Conservation (phyloP, 106 monocot species). For the Allium cepa region DNA sequence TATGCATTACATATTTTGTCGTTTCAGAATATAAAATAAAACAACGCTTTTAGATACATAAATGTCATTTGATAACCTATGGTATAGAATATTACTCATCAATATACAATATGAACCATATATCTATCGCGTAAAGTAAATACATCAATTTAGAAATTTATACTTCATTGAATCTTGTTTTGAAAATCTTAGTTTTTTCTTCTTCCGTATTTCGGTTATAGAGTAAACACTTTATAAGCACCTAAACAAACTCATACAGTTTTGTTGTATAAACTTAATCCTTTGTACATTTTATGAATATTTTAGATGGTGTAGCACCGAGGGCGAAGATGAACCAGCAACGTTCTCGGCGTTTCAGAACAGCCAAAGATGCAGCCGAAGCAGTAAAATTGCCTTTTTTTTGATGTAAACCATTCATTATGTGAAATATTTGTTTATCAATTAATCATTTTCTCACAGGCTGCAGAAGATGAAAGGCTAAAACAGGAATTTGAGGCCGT, state of each 20-base stretch:
- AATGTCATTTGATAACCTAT: no score
- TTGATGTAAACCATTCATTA: no score
- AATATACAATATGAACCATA: no score
- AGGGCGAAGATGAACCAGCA: constrained; percentile 98
- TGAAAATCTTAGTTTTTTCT: neutral
- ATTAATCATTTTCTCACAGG: constrained; percentile 27
- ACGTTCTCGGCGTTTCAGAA: constrained; percentile 71
- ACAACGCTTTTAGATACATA: no score
- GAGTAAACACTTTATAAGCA: no score
- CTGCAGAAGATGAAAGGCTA: constrained; percentile 62
- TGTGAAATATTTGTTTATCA: no score
- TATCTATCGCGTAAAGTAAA: no score
- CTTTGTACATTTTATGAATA: neutral
- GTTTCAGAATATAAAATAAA: no score
- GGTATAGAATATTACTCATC: no score
- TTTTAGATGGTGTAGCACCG: constrained; percentile 88
- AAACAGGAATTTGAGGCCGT: constrained; percentile 63
- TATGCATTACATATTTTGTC: no score
- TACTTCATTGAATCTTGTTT: no score
- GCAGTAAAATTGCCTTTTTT: constrained; percentile 36
- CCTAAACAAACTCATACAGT: neutral
- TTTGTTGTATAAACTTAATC: neutral
- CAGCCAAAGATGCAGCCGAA: constrained; percentile 89
- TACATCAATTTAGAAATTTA: no score
- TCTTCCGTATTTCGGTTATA: neutral